phyloP scores from a whole-genome alignment of 306 rosid species.

The Rosa rugosa region DNA sequence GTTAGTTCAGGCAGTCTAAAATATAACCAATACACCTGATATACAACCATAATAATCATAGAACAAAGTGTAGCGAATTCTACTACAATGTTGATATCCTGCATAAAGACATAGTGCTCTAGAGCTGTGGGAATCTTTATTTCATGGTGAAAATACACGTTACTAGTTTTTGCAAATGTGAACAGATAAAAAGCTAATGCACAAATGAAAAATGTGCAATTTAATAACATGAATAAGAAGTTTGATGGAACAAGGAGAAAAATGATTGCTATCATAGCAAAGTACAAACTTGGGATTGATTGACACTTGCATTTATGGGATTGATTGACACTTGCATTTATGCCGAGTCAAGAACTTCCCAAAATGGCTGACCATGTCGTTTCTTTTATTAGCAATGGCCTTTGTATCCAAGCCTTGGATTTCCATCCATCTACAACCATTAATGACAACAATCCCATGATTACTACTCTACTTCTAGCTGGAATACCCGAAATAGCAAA shows the following conservation, averaged over 20 bases:
- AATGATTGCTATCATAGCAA: not conserved
- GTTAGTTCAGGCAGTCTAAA: not conserved
- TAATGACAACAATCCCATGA: not conserved
- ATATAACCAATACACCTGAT: not conserved
- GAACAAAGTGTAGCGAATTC: not conserved
- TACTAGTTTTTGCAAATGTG: not conserved
- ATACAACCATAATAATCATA: not conserved
- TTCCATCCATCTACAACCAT: not conserved
- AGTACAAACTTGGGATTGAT: not conserved
- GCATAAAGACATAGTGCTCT: not conserved
- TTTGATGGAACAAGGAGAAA: not conserved
- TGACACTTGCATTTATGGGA: no score
- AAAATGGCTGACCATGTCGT: not conserved
- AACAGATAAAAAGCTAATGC: not conserved
- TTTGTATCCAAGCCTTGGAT: conserved; percentile 4
- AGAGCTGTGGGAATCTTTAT: not conserved
- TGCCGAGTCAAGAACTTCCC: not conserved
- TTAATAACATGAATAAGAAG: not conserved
- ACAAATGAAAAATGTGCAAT: not conserved
- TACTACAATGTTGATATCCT: not conserved
- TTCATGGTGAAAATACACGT: not conserved
- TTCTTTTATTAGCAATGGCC: not conserved
- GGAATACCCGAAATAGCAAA: not conserved
- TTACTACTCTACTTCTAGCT: conserved; percentile 1
- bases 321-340: not conserved